These are phyloP conservation scores for Trichophyton verrucosum DNA, from an alignment of 2,329 filamentous ascomycete genomes.

Conservation along the genomic window DNA sequence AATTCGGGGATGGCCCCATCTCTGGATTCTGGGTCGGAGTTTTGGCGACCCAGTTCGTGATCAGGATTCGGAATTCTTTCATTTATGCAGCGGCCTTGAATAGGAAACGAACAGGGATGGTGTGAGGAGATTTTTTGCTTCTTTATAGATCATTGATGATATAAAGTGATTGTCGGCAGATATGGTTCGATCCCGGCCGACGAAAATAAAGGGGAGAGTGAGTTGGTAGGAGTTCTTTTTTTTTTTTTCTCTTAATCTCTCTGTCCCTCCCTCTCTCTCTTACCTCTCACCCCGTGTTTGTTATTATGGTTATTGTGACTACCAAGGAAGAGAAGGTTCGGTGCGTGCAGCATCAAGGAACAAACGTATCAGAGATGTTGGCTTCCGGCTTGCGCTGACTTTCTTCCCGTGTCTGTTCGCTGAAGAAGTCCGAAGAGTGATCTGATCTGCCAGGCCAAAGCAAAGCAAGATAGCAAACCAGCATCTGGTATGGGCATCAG, in stretches of 20 bases:
- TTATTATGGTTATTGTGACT: neutral
- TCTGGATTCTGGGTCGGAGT: neutral
- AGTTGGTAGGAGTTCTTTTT: neutral
- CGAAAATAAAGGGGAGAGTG: neutral
- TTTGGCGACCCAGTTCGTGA: neutral
- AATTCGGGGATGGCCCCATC: neutral
- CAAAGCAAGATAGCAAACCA: neutral
- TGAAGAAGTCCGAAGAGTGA: neutral
- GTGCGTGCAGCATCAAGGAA: neutral
- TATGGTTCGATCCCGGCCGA: neutral
- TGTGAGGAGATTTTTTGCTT: neutral
- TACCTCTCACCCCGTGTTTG: neutral
- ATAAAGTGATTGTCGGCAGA: neutral
- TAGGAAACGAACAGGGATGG: neutral
- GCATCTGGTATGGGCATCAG: neutral
- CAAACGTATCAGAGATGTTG: neutral
- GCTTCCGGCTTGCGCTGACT: neutral
- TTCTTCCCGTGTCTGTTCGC: neutral
- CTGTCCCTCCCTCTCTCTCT: too few species aligned
- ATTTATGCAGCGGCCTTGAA: neutral
- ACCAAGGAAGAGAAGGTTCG: neutral
- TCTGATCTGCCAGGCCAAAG: neutral
- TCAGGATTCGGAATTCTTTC: neutral
- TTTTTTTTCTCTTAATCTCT: too few species aligned
- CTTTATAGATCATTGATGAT: conserved; percentile 3